phyloP scores from a whole-genome alignment of 192 early-diverging fungal species.

The Dimargaris cristalligena region DNA sequence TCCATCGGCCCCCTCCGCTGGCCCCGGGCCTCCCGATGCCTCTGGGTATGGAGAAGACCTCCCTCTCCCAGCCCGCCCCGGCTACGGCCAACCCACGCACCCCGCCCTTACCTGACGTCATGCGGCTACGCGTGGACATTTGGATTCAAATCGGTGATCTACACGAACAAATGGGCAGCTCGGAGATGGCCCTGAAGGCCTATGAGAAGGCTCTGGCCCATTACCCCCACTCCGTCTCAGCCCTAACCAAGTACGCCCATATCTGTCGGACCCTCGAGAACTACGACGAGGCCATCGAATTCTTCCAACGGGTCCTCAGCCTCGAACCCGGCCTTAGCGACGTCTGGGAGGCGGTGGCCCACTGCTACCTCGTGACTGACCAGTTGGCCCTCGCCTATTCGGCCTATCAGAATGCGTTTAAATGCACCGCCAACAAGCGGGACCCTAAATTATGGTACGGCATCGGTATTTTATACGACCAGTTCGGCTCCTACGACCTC shows the following conservation, averaged over 20 bases:
- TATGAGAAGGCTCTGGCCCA: slow-evolving; percentile 85
- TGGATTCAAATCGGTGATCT: background rate
- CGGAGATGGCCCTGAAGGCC: slow-evolving; percentile 64
- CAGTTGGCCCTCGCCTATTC: slow-evolving; percentile 86
- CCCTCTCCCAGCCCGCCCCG: background rate
- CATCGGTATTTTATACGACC: slow-evolving; percentile 93
- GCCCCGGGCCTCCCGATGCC: no score
- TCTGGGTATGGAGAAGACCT: no score
- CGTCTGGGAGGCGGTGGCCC: slow-evolving; percentile 86
- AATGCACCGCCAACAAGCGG: slow-evolving; percentile 80
- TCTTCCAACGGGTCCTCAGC: slow-evolving; percentile 73
- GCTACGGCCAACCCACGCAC: background rate
- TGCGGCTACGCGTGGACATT: background rate
- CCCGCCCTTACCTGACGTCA: background rate
- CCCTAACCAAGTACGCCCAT: slow-evolving; percentile 64
- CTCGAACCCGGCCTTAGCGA: slow-evolving; percentile 79
- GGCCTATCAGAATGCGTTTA: slow-evolving; percentile 91
- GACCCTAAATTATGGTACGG: slow-evolving; percentile 99
- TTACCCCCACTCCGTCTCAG: slow-evolving; percentile 76
- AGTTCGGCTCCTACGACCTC: slow-evolving; percentile 90
- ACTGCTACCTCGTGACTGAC: slow-evolving; percentile 94
- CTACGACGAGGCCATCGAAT: slow-evolving; percentile 76
- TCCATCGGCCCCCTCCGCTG: background rate
- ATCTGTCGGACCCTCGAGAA: slow-evolving; percentile 71
- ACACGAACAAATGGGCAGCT: slow-evolving; percentile 24